A percentile compares a stretch with the other conserved stretches of the same genome.
Conservation (phyloP, 2,329 filamentous ascomycete genomes). For the Parasarocladium wereldwijsianum region DNA sequence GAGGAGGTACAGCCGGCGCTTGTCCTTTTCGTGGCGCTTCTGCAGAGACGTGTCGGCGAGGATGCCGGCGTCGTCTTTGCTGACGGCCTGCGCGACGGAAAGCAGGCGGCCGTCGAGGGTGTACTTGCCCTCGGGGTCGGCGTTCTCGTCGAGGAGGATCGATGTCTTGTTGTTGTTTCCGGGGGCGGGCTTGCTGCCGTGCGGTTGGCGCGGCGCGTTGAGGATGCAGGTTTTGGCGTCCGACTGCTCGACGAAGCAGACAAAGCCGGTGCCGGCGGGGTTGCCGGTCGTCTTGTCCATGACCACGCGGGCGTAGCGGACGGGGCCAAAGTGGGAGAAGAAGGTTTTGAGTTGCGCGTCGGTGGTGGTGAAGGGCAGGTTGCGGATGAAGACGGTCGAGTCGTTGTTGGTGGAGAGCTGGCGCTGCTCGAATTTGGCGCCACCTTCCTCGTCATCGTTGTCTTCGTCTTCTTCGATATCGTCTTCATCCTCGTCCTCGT, state of each 20-base stretch:
- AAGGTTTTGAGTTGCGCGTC: constrained; percentile 74
- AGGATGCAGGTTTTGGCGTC: constrained; percentile 68
- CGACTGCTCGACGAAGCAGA: constrained; percentile 70
- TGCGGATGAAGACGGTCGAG: constrained; percentile 80
- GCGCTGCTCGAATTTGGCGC: constrained; percentile 9
- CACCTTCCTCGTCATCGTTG: constrained; percentile 23
- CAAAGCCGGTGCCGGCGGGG: constrained; percentile 85
- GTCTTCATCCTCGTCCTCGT: constrained; percentile 26
- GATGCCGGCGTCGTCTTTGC: constrained; percentile 62
- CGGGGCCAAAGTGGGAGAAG: constrained; percentile 74
- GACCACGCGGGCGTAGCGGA: constrained; percentile 85
- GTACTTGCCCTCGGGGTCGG: constrained; percentile 72
- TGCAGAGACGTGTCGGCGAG: constrained; percentile 56
- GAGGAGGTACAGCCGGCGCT: constrained; percentile 76
- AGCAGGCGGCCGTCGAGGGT: constrained; percentile 82
- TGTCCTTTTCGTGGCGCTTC: constrained; percentile 62
- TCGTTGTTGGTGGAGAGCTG: constrained; percentile 43
- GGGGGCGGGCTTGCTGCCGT: constrained; percentile 17
- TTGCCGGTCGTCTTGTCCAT: constrained; percentile 74
- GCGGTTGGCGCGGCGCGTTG: constrained; percentile 47
- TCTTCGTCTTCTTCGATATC: constrained; percentile 28
- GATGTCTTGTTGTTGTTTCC: constrained; percentile 58
- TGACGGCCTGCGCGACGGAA: constrained; percentile 72
- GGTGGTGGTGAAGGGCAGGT: constrained; percentile 76
- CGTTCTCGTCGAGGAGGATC: constrained; percentile 71